phyloP scores from a whole-genome alignment of 306 rosid species.

The Spatholobus suberectus region DNA sequence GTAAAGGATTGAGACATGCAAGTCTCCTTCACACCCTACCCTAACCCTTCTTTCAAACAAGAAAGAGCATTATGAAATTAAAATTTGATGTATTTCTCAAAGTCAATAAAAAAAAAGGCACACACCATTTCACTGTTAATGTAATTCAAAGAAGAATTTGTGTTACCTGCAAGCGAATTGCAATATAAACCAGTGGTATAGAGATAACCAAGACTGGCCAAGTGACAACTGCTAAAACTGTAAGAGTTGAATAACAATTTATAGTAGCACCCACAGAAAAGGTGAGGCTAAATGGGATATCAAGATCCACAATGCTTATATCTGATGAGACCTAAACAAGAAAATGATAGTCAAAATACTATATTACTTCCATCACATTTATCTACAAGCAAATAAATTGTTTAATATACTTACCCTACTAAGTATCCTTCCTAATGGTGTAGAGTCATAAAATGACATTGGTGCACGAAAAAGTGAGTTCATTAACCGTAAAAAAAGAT shows the following conservation, averaged over 20 bases:
- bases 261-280: conserved; percentile 28
- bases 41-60: background rate
- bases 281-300: conserved; percentile 46
- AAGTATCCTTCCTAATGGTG: conserved; percentile 73
- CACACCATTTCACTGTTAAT: background rate
- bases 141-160: background rate
- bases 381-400: background rate
- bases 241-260: conserved; percentile 34
- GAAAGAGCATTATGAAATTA: background rate
- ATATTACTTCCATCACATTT: conserved; percentile 21
- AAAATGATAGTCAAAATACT: background rate
- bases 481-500: conserved; percentile 48
- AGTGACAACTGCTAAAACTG: conserved; percentile 54
- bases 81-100: background rate
- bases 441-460: conserved; percentile 68
- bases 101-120: background rate
- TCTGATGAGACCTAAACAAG: conserved; percentile 59
- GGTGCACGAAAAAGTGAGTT: conserved; percentile 69
- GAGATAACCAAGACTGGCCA: conserved; percentile 65
- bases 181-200: conserved; percentile 46
- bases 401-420: conserved; percentile 52
- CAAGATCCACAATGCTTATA: conserved; percentile 63
- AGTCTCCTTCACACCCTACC: background rate
- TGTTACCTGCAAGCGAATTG: conserved; percentile 59
- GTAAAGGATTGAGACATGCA: background rate